These are phyloP conservation scores for Litchi chinensis DNA, from an alignment of 345 rosid genomes.

Conservation along the genomic window DNA sequence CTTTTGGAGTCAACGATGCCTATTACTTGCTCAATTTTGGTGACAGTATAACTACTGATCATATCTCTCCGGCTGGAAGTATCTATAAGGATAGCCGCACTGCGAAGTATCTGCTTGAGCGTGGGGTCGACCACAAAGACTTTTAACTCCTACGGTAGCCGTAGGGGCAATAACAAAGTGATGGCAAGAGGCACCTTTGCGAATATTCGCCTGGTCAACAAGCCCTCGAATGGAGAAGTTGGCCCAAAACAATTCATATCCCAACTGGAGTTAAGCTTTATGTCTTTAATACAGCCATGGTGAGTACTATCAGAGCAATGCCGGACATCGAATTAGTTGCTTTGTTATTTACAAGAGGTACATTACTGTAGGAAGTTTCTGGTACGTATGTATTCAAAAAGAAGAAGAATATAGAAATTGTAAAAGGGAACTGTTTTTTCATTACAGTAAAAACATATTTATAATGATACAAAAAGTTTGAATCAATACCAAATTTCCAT, in stretches of 20 bases:
- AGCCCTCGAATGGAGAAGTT: slow-evolving; percentile 76
- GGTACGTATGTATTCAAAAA: too few relatives aligned
- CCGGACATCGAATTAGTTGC: too few relatives aligned
- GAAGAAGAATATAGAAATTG: too few relatives aligned
- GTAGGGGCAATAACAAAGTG: slow-evolving; percentile 79
- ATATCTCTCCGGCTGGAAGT: slow-evolving; percentile 85
- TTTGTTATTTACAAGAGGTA: too few relatives aligned
- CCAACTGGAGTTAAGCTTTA: slow-evolving; percentile 74
- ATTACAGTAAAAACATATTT: too few relatives aligned
- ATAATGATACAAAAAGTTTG: too few relatives aligned
- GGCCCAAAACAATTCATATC: slow-evolving; percentile 77
- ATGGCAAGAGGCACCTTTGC: slow-evolving; percentile 93
- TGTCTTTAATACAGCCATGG: slow-evolving; percentile 80
- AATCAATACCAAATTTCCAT: too few relatives aligned
- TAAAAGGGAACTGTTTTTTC: too few relatives aligned
- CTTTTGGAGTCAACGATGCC: slow-evolving; percentile 76
- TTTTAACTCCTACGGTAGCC: slow-evolving; percentile 88
- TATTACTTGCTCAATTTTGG: slow-evolving; percentile 79
- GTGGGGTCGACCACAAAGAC: slow-evolving; percentile 51
- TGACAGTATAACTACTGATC: slow-evolving; percentile 89
- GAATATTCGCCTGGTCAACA: slow-evolving; percentile 74
- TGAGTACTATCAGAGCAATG: slow-evolving; percentile 24
- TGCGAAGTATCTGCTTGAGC: slow-evolving; percentile 69
- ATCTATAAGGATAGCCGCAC: slow-evolving; percentile 82
- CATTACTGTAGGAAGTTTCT: too few relatives aligned